Evolutionary conservation across 129 eudicot species (phyloP), one percentile per base, ranked within the genome.

Genomic region (Sambucus nigra): DNA sequence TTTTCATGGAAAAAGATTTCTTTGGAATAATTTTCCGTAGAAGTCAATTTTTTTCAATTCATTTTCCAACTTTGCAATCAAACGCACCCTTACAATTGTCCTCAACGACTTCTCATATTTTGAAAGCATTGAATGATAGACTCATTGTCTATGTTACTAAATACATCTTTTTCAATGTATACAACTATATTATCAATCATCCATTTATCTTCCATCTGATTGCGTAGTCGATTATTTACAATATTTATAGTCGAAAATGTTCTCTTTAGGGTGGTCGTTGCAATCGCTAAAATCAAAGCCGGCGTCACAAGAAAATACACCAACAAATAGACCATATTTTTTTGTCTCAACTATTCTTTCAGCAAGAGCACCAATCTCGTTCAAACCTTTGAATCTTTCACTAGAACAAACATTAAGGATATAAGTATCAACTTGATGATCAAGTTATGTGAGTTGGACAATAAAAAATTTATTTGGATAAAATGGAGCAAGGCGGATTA

Each of bases 201-300:
- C 61, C 48, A 56, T 3, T 21, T 12, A 29, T 35, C 18, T 33
- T 18, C 47, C 11, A 32, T 31, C 20, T 21, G 22, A 15, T 39
- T 57, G 10, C 3, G 2, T 1, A 38, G 8, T 11, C 18, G 29
- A 39, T 27, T 57, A 0, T 57, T 57, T 4, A 21, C 19, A 39
- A 57, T 2, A 7, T 57, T 38, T 7, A 57, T 57, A 5, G 35
- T 29, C 25, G 50, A 39, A 57, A 57, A 29, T 23, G 61, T 22
- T 18, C 20, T 56, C 40, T 20, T 19, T 7, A 56, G 18, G 1
- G 33, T 32, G 33, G 48, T 1, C 12, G 49, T 56, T 39, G 23
- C 39, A 10, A 38, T 19, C 0, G 22, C 18, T 21, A 57, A 8
- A 8, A 57, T 20, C 21, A 57, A 38, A 20, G 41, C 22, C 5